phyloP scores from a whole-genome alignment of 257 asterid genomes.

The Fraxinus cuspidata region DNA sequence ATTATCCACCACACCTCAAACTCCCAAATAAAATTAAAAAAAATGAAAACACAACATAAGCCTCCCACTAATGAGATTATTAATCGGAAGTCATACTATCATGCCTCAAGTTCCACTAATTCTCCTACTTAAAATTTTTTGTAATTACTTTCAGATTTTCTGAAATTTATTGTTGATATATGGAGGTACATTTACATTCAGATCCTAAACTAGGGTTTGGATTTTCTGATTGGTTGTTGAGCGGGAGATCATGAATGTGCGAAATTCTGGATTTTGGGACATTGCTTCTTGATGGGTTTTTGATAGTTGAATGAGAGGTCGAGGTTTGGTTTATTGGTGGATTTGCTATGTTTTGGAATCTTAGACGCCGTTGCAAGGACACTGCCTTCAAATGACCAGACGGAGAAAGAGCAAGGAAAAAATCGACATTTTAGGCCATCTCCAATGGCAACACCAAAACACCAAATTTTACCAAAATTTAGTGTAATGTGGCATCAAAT shows the following conservation, averaged over 20 bases:
- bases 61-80: background rate
- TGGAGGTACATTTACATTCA: slow-evolving; percentile 2
- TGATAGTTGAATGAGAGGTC: background rate
- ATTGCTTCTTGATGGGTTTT: slow-evolving; percentile 35
- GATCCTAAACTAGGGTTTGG: slow-evolving; percentile 20
- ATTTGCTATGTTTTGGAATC: background rate
- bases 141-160: background rate
- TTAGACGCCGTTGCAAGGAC: slow-evolving; percentile 54
- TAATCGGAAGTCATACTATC: background rate
- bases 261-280: background rate
- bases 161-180: background rate
- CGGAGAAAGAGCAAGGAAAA: slow-evolving; percentile 65
- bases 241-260: slow-evolving; percentile 1
- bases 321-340: background rate
- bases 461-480: no score
- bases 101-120: background rate
- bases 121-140: background rate
- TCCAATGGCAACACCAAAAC: no score
- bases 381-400: slow-evolving; percentile 27
- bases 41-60: background rate
- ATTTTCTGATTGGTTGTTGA: slow-evolving; percentile 1
- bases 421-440: slow-evolving; percentile 49
- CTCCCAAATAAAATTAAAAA: no score
- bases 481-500: no score
- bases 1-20: background rate